A percentile compares a stretch with the other conserved stretches of the same genome.
Evolutionary conservation across 805 yeast species (phyloP).

Genomic region (Ogataea nitratoaversa): DNA sequence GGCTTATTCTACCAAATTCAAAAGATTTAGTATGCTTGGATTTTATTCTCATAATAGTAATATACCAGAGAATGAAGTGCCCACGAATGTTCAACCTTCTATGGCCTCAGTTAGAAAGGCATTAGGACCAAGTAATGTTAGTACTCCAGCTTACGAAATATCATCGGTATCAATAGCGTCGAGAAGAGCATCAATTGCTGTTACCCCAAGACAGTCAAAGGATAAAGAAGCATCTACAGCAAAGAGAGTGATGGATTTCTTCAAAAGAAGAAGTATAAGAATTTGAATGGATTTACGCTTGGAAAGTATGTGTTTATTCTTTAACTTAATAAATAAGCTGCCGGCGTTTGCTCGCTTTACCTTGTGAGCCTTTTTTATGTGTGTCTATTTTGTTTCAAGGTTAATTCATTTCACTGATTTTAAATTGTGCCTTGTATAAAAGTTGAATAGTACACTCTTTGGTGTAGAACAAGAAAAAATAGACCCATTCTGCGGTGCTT

Average conservation of each 20-base stretch:
- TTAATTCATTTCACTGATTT: too few species aligned
- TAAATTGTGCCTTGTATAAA: too few species aligned
- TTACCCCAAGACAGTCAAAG: conserved; percentile 23
- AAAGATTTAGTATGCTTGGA: conserved; percentile 31
- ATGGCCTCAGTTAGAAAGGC: conserved; percentile 32
- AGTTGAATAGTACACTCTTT: too few species aligned
- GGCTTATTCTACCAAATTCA: conserved; percentile 21
- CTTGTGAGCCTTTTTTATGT: too few species aligned
- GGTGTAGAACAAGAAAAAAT: too few species aligned
- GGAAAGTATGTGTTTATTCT: too few species aligned
- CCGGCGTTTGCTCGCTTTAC: too few species aligned
- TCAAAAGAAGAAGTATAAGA: conserved; percentile 58
- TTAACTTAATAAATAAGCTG: too few species aligned
- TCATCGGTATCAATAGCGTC: too few species aligned
- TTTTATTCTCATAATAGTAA: conserved; percentile 22
- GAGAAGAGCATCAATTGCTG: conserved; percentile 1
- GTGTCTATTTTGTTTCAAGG: too few species aligned
- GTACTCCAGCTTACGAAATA: conserved; percentile 6
- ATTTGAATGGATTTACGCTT: too few species aligned
- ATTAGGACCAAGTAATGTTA: conserved; percentile 3
- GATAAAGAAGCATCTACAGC: conserved; percentile 69
- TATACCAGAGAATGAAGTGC: background rate
- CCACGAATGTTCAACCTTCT: conserved; percentile 10
- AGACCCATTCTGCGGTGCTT: too few species aligned
- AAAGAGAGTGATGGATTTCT: conserved; percentile 71